Evolutionary conservation across 2,329 filamentous ascomycete species (phyloP).

Genomic region (Fusarium aywerte): DNA sequence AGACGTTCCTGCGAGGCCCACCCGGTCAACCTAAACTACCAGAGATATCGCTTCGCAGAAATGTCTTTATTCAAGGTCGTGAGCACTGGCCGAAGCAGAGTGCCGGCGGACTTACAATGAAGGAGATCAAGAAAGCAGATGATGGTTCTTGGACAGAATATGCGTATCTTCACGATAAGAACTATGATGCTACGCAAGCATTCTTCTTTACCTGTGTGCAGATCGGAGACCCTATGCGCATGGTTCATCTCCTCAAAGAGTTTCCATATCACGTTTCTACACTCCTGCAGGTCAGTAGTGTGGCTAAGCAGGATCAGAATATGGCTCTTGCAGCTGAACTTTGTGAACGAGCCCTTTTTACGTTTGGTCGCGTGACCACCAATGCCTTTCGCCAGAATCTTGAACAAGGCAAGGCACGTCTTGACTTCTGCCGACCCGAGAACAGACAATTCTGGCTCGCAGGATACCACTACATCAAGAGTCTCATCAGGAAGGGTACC

Average conservation of each 20-base stretch:
- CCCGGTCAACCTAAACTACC: constrained; percentile 70
- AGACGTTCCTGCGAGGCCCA: constrained; percentile 64
- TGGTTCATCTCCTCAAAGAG: constrained; percentile 75
- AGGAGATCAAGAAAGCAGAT: constrained; percentile 57
- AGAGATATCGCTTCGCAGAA: constrained; percentile 77
- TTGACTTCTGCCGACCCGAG: constrained; percentile 84
- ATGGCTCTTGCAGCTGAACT: constrained; percentile 87
- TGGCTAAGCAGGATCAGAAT: constrained; percentile 91
- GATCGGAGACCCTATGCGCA: constrained; percentile 82
- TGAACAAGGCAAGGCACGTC: constrained; percentile 78
- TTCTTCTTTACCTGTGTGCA: constrained; percentile 85
- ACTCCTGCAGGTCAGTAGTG: constrained; percentile 90
- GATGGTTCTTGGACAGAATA: constrained; percentile 74
- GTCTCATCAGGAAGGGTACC: constrained; percentile 88
- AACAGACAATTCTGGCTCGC: constrained; percentile 95
- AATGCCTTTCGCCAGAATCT: constrained; percentile 83
- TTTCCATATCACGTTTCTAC: constrained; percentile 88
- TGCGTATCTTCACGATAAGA: constrained; percentile 76
- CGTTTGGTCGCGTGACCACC: constrained; percentile 88
- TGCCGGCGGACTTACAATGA: constrained; percentile 86
- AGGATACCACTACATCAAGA: constrained; percentile 87
- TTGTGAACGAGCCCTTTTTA: constrained; percentile 90
- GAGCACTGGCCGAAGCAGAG: constrained; percentile 86
- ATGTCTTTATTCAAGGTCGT: constrained; percentile 86
- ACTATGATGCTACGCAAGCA: constrained; percentile 79